Percentiles rank a stretch among this genome's conserved stretches.
Evolutionary conservation across 2,329 filamentous ascomycete genomes (phyloP).

Genomic region (Epichloe typhina): DNA sequence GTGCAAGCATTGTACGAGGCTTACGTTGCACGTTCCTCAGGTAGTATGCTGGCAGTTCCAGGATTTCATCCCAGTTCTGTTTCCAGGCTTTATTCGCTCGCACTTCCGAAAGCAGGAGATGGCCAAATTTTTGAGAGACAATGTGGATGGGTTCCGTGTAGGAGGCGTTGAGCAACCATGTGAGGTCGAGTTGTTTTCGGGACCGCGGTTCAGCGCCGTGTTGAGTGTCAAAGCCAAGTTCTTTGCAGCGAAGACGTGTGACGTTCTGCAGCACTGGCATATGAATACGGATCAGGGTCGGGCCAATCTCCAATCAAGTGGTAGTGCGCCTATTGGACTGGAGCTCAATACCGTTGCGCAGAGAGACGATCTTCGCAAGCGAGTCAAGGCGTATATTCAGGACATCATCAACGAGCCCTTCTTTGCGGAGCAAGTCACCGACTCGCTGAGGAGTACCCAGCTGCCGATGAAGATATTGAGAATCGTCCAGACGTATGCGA

Average conservation of each 20-base stretch:
- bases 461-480: slow-evolving; percentile 33
- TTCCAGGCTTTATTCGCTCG: slow-evolving; percentile 36
- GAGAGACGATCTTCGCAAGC: slow-evolving; percentile 32
- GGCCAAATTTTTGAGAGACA: slow-evolving; percentile 31
- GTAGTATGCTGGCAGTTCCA: slow-evolving; percentile 47
- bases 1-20: slow-evolving; percentile 43
- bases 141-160: slow-evolving; percentile 31
- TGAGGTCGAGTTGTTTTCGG: slow-evolving; percentile 35
- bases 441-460: slow-evolving; percentile 28
- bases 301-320: slow-evolving; percentile 27
- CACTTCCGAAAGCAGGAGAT: slow-evolving; percentile 40
- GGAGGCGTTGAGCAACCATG: slow-evolving; percentile 28
- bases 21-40: slow-evolving; percentile 35
- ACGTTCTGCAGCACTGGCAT: slow-evolving; percentile 40
- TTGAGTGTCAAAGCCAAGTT: slow-evolving; percentile 37
- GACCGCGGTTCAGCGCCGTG: slow-evolving; percentile 28
- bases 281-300: slow-evolving; percentile 23
- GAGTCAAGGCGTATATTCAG: slow-evolving; percentile 35
- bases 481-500: slow-evolving; percentile 35
- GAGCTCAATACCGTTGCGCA: slow-evolving; percentile 28
- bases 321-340: slow-evolving; percentile 37
- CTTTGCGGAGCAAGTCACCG: slow-evolving; percentile 38
- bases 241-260: slow-evolving; percentile 34
- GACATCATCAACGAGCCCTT: slow-evolving; percentile 32
- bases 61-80: slow-evolving; percentile 39